These are phyloP conservation scores for Acanthamoeba comandoni DNA, from an alignment of 208 protist genomes.

Conservation along the genomic window DNA sequence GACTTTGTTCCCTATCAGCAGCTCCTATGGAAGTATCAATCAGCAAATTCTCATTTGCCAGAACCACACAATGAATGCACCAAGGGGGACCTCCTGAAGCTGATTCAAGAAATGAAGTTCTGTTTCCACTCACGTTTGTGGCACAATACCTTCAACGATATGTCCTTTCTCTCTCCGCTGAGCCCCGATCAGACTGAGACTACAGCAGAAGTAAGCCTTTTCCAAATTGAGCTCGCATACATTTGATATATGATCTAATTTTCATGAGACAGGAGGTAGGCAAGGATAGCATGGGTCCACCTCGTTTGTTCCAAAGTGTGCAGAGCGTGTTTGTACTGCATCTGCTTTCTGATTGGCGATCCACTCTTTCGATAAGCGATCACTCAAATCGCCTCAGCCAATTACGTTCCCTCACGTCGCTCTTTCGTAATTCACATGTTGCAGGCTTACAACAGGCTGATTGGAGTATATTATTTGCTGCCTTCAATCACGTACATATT, in stretches of 20 bases:
- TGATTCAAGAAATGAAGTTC: slow-evolving; percentile 66
- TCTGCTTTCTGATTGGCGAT: slow-evolving; percentile 63
- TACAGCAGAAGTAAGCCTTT: background rate
- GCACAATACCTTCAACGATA: slow-evolving; percentile 72
- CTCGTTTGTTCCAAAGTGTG: slow-evolving; percentile 62
- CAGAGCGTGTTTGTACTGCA: slow-evolving; percentile 60
- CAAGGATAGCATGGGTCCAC: slow-evolving; percentile 63
- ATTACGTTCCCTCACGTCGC: slow-evolving; percentile 37
- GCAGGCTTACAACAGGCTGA: slow-evolving; percentile 23
- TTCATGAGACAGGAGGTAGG: slow-evolving; percentile 3
- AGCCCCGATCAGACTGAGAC: too few relatives aligned
- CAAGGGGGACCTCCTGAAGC: slow-evolving; percentile 9
- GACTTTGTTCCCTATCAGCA: slow-evolving; percentile 72
- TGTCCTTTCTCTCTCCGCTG: slow-evolving; percentile 58
- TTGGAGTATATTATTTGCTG: slow-evolving; percentile 38
- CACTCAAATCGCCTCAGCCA: slow-evolving; percentile 37
- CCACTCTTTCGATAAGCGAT: slow-evolving; percentile 27
- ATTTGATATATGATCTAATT: background rate
- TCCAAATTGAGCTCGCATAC: background rate
- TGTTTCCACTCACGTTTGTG: slow-evolving; percentile 25
- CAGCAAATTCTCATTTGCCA: background rate
- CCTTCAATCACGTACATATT: slow-evolving; percentile 19
- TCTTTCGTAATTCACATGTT: slow-evolving; percentile 60
- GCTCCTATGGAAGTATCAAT: slow-evolving; percentile 57
- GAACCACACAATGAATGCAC: background rate